Percentiles rank a stretch among this genome's conserved stretches.
phyloP scores from a whole-genome alignment of 208 protist species.

The Leishmania martiniquensis region DNA sequence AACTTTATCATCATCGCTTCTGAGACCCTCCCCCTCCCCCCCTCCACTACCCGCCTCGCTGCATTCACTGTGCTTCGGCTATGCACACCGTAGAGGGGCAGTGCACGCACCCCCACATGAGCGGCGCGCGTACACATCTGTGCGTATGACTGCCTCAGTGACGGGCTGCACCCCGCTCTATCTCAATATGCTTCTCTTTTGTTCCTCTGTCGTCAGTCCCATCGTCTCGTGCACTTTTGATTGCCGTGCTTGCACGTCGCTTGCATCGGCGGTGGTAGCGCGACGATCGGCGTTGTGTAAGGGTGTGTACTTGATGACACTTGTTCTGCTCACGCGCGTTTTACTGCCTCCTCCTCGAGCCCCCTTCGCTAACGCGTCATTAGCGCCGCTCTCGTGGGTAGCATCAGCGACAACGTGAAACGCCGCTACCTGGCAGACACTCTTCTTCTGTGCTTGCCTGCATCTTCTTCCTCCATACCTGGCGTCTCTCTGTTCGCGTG shows the following conservation, averaged over 20 bases:
- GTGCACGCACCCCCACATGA: neutral
- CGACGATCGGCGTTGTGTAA: neutral
- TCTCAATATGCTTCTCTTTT: no score
- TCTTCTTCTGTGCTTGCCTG: neutral
- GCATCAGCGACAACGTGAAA: neutral
- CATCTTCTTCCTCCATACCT: neutral
- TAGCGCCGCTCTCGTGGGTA: neutral
- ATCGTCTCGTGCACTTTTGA: no score
- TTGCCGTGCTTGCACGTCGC: neutral
- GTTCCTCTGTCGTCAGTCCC: no score
- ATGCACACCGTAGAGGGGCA: neutral
- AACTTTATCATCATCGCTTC: neutral
- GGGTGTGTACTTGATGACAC: neutral
- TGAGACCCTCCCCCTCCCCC: neutral
- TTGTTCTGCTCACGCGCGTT: neutral
- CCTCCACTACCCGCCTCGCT: neutral
- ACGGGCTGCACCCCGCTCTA: no score
- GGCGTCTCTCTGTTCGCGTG: neutral
- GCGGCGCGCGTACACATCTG: neutral
- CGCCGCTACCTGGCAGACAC: neutral
- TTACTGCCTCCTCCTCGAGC: neutral
- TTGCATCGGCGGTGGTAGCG: neutral
- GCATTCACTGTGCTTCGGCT: neutral
- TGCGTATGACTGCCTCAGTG: neutral
- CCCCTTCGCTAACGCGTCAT: neutral